These are phyloP conservation scores for Helotiales sp. DNA, from an alignment of 2,329 filamentous ascomycete genomes.

Conservation along the genomic window DNA sequence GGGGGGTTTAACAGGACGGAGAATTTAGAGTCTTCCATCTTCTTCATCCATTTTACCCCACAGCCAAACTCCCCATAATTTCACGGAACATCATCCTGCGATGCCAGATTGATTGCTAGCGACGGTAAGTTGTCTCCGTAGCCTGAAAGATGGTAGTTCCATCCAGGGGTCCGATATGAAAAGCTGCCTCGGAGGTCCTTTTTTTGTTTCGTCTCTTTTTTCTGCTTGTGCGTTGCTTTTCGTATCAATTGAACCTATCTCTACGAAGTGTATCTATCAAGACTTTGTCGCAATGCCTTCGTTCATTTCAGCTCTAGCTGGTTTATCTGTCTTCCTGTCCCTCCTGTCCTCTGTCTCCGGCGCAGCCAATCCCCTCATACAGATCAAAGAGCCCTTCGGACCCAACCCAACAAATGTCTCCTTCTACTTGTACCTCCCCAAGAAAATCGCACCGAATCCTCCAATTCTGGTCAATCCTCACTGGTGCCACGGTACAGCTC, in stretches of 20 bases:
- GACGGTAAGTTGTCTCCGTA: not conserved
- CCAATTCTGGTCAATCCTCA: constrained; percentile 36
- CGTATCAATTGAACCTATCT: not conserved
- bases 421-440: constrained; percentile 35
- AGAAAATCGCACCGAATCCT: constrained; percentile 21
- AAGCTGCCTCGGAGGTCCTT: not conserved
- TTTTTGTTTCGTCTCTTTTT: not conserved
- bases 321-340: constrained; percentile 10
- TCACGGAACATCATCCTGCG: not conserved
- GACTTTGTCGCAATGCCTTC: not conserved
- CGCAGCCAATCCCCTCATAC: constrained; percentile 29
- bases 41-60: not conserved
- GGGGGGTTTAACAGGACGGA: constrained; percentile 1
- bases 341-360: constrained; percentile 11
- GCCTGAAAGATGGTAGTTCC: not conserved
- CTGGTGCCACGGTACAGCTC: constrained; percentile 47
- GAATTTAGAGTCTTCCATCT: not conserved
- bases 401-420: constrained; percentile 48
- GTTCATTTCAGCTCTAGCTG: not conserved
- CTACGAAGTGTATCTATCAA: too few relatives aligned
- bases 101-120: not conserved
- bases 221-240: not conserved
- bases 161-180: not conserved
- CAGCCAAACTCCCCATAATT: not conserved
- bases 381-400: constrained; percentile 49